These are phyloP conservation scores for Metschnikowia borealis DNA, from an alignment of 805 yeast species.

Conservation along the genomic window DNA sequence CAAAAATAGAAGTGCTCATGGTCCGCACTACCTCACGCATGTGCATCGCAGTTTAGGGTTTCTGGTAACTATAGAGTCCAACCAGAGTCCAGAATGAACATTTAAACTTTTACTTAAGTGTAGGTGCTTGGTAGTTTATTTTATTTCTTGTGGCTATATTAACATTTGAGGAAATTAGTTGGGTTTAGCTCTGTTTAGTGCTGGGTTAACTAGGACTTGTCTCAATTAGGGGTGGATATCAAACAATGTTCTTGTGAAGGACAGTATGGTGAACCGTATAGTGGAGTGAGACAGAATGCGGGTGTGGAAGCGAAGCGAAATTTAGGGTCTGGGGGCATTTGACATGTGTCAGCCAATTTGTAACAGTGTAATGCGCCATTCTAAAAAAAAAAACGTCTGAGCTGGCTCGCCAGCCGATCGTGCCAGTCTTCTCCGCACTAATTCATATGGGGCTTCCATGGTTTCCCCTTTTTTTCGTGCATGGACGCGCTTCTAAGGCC, in stretches of 20 bases:
- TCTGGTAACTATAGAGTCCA: no score
- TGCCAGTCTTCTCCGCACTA: neutral
- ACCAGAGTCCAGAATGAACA: no score
- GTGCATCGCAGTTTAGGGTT: no score
- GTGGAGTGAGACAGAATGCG: neutral
- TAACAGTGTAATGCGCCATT: neutral
- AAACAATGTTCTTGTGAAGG: no score
- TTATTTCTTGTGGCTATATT: no score
- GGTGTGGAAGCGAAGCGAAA: neutral
- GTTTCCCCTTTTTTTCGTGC: slow-evolving; percentile 2
- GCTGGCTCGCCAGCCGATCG: neutral
- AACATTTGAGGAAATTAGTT: no score
- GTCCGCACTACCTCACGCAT: neutral
- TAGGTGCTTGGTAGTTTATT: no score
- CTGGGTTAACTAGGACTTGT: no score
- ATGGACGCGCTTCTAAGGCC: slow-evolving; percentile 1
- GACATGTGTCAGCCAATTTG: neutral
- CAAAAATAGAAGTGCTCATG: neutral
- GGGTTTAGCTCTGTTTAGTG: no score
- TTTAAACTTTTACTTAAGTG: no score
- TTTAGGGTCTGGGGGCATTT: neutral
- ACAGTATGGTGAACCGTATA: no score
- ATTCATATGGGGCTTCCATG: neutral
- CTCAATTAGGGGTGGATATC: no score
- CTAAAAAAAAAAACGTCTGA: neutral